Base-by-base conservation (phyloP, 768 basidiomycete genomes). In the Termitomyces sp. region DNA sequence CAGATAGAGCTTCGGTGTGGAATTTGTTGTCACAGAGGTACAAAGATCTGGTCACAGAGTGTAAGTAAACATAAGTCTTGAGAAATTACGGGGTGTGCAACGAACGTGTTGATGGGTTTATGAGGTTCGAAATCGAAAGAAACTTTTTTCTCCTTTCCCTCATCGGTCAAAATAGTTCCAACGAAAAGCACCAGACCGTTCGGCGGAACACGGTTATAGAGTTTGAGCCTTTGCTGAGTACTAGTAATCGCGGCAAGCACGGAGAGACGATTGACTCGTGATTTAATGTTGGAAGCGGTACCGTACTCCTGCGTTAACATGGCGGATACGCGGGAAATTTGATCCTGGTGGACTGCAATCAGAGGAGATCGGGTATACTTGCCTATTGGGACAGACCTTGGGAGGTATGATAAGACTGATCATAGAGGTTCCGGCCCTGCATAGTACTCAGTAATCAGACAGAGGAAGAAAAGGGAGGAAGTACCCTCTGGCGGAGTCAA, bases 11-110 rank as follows among this genome's bases (percentile, higher is more conserved):
- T 69, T 98, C 97, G 1, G 97, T 98, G 79, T 98, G 96, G 78
- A 99, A 99, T 73, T 97, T 98, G 81, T 97, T 98, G 82, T 98
- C 97, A 71, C 97, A 99, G 49, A 98, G 88, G 76, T 99, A 99
- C 53, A 99, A 85, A 13, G 97, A 98, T 18, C 93, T 95, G 71
- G 28, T 36, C 41, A 30, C 12, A 8, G 12, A 32, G 40, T 20
- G 47, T 59, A 44, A 69, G 47, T 59, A 46, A 69, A 58, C 30
- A 47, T 56, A 50, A 49, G 0, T 23, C 18, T 28, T 44, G 50
- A 56, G 50, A 33, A 23, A 9, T 57, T 9, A 32, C 16, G n/a
- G 16, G 23, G 4, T 23, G 9, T 20, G 26, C 23, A 13, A 78
- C 89, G 59, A 74, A 95, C 92, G 96, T 98, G 73, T 98, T 98